Evolutionary conservation across 2,329 filamentous ascomycete species (phyloP).

Genomic region (Davidsoniella australis): DNA sequence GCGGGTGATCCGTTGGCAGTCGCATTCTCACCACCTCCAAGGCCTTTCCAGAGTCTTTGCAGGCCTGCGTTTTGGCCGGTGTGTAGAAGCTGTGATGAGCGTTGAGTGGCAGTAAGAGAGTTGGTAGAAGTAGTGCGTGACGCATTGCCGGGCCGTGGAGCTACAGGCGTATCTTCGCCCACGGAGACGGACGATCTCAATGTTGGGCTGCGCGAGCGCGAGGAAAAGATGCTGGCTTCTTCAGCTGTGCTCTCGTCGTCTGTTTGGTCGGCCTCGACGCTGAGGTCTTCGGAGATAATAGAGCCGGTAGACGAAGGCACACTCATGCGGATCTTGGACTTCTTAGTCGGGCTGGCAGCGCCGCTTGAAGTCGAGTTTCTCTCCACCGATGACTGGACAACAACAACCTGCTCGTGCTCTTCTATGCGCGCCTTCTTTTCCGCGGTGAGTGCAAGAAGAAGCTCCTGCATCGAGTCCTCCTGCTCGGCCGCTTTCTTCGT

Average conservation of each 20-base stretch:
- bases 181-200: constrained; percentile 2
- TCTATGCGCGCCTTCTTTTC: constrained; percentile 32
- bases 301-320: constrained; percentile 18
- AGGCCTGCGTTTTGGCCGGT: not conserved
- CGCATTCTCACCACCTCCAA: not conserved
- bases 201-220: constrained; percentile 40
- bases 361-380: not conserved
- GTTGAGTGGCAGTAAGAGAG: constrained; percentile 14
- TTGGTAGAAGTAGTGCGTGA: constrained; percentile 20
- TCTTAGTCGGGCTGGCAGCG: not conserved
- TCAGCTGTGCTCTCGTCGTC: constrained; percentile 31
- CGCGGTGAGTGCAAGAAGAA: constrained; percentile 32
- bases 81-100: constrained; percentile 11
- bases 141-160: not conserved
- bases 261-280: constrained; percentile 36
- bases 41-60: constrained; percentile 4
- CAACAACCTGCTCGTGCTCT: constrained; percentile 17
- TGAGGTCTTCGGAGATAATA: constrained; percentile 34
- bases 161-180: not conserved
- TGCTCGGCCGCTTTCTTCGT: constrained; percentile 35
- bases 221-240: constrained; percentile 43
- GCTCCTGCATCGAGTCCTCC: constrained; percentile 31
- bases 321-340: constrained; percentile 2
- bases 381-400: not conserved
- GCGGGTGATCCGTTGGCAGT: not conserved